A percentile compares a stretch with the other conserved stretches of the same genome.
Evolutionary conservation across 352 stramenopile species (phyloP).

Genomic region (Peronospora destructor): DNA sequence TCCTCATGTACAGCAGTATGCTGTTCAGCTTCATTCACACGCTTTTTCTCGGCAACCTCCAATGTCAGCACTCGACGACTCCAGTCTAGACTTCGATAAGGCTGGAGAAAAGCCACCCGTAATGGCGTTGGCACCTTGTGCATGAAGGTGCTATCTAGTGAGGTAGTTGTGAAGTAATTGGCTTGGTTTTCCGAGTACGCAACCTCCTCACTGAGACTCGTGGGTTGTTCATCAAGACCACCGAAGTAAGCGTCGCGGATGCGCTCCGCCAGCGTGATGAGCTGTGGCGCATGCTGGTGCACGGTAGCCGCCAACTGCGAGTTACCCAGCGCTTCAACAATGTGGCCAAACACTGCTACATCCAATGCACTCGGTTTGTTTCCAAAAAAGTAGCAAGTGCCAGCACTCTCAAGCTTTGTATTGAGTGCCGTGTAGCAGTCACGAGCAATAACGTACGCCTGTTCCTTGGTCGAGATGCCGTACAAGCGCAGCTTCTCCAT

Average conservation of each 20-base stretch:
- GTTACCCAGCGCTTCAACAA: slow-evolving; percentile 74
- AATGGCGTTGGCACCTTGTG: slow-evolving; percentile 50
- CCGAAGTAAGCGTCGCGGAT: slow-evolving; percentile 72
- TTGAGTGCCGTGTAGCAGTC: slow-evolving; percentile 84
- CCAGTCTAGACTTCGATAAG: slow-evolving; percentile 82
- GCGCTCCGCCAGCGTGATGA: slow-evolving; percentile 63
- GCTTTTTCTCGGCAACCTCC: slow-evolving; percentile 50
- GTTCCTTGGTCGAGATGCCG: slow-evolving; percentile 65
- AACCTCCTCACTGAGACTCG: slow-evolving; percentile 33
- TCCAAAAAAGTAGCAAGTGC: slow-evolving; percentile 67
- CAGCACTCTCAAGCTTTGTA: slow-evolving; percentile 57
- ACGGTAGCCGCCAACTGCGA: slow-evolving; percentile 60
- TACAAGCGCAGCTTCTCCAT: slow-evolving; percentile 50
- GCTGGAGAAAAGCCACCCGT: slow-evolving; percentile 64
- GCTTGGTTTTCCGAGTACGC: slow-evolving; percentile 66
- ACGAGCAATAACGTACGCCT: slow-evolving; percentile 73
- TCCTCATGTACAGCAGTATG: slow-evolving; percentile 13
- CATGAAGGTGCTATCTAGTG: slow-evolving; percentile 53
- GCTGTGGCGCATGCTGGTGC: slow-evolving; percentile 64
- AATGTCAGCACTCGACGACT: slow-evolving; percentile 57
- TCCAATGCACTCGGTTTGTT: slow-evolving; percentile 59
- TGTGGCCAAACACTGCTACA: slow-evolving; percentile 75
- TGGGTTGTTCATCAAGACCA: slow-evolving; percentile 28
- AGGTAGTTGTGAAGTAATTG: slow-evolving; percentile 51
- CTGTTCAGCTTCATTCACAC: slow-evolving; percentile 25